A percentile compares a stretch with the other conserved stretches of the same genome.
These are phyloP conservation scores for Pichia cabralensis DNA, from an alignment of 805 yeast genomes.

Conservation along the genomic window DNA sequence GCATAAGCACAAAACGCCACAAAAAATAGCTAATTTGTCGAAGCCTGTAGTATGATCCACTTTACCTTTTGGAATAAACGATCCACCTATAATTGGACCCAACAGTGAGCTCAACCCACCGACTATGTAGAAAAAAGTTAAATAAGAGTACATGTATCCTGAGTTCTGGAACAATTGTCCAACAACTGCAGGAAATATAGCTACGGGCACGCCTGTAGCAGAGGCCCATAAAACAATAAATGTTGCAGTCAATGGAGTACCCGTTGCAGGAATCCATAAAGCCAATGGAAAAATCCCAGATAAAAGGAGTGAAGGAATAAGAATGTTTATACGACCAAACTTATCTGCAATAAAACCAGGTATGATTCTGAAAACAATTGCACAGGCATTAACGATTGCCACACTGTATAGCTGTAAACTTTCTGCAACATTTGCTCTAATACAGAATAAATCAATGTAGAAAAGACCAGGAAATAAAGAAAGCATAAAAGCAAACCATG, in stretches of 20 bases:
- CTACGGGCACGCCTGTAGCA: constrained; percentile 26
- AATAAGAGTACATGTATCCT: constrained; percentile 22
- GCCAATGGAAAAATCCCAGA: constrained; percentile 31
- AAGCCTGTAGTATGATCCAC: constrained; percentile 18
- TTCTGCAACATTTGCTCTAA: constrained; percentile 41
- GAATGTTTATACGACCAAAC: constrained; percentile 31
- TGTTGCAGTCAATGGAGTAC: constrained; percentile 28
- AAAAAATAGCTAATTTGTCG: constrained; percentile 22
- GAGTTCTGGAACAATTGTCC: constrained; percentile 27
- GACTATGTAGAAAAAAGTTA: constrained; percentile 21
- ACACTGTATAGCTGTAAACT: constrained; percentile 40
- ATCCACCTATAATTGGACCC: constrained; percentile 28
- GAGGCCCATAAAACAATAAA: constrained; percentile 27
- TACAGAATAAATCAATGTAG: constrained; percentile 44
- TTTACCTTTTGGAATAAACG: constrained; percentile 21
- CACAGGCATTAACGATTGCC: constrained; percentile 31
- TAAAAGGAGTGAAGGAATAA: constrained; percentile 25
- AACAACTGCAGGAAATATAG: constrained; percentile 25
- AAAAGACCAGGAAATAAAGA: constrained; percentile 40
- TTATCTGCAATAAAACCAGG: constrained; percentile 40
- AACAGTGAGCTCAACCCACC: constrained; percentile 24
- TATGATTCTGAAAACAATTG: constrained; percentile 39
- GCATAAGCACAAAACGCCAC: constrained; percentile 22
- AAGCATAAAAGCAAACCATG: constrained; percentile 26
- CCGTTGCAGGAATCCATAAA: constrained; percentile 41